Percentiles rank a stretch among this genome's conserved stretches.
These are phyloP conservation scores for Aspergillus proliferans DNA, from an alignment of 2,329 filamentous ascomycete genomes.

Conservation along the genomic window DNA sequence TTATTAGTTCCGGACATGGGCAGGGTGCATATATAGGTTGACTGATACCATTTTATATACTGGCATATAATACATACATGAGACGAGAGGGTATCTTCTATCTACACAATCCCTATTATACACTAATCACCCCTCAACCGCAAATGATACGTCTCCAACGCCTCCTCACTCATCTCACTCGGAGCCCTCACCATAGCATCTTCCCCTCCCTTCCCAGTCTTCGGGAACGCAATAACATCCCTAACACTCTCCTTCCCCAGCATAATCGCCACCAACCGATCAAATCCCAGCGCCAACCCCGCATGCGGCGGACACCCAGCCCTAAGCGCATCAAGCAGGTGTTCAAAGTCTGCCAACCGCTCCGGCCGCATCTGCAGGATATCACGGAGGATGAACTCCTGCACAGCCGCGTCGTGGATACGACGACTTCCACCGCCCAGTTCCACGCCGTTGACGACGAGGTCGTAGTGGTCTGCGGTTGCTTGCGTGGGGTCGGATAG, in stretches of 20 bases:
- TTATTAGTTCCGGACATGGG: no score
- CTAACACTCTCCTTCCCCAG: conserved; percentile 69
- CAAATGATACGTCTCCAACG: conserved; percentile 56
- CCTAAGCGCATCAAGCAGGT: conserved; percentile 73
- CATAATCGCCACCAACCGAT: conserved; percentile 76
- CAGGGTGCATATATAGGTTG: no score
- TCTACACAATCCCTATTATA: conserved; percentile 3
- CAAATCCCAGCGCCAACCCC: conserved; percentile 87
- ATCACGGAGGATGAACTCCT: conserved; percentile 77
- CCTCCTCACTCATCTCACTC: conserved; percentile 56
- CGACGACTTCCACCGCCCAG: conserved; percentile 87
- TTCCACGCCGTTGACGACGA: conserved; percentile 92
- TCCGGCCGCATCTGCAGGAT: conserved; percentile 70
- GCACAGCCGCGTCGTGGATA: conserved; percentile 78
- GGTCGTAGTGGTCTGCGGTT: conserved; percentile 85
- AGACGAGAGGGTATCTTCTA: conserved; percentile 11
- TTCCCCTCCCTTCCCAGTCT: conserved; percentile 82
- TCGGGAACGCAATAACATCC: conserved; percentile 96
- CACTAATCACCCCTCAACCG: conserved; percentile 18
- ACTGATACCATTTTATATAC: no score
- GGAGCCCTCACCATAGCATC: conserved; percentile 79
- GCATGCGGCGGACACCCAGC: conserved; percentile 92
- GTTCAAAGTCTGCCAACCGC: conserved; percentile 73
- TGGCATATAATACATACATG: background rate
- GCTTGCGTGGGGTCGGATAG: conserved; percentile 64